Evolutionary conservation across 106 monocot species (phyloP), one percentile per base, ranked within the genome.

Genomic region (Vanilla planifolia): DNA sequence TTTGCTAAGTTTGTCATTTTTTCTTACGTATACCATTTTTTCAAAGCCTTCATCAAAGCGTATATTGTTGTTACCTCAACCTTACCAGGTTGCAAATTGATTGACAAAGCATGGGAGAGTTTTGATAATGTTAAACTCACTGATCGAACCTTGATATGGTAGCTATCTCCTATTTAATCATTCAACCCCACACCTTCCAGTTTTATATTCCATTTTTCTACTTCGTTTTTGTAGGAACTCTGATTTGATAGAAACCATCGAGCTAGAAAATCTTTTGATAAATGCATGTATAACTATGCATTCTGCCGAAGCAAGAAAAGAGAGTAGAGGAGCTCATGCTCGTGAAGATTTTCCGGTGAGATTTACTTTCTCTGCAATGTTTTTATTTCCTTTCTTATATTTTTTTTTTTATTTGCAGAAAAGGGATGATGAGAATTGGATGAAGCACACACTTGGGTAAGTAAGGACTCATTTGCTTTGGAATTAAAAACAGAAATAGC

Each of bases 241-340:
- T 62, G 96, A 98, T 59, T 75, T 98, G 57, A 87, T 91, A 33
- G 87, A 98, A 67, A 88, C 96, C 17, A 63, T 98, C 6, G 96
- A 98, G 59, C 67, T 92, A 32, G 96, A 98, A 76, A 98, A 98
- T 77, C 84, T 98, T 51, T 71, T 98, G 60, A 98, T 98, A 59
- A 98, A 98, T 88, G 96, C 91, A 30, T 74, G 69, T 40, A 79
- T 98, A 57, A 98, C 96, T 17, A 98, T 98, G 96, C 87, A 98
- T 39, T 98, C 96, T 51, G 96, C 96, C 42, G 96, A 98, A 51
- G 96, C 96, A 71, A 76, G 96, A 52, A 98, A 98, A 75, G 96
- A 98, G 64, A 98, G 96, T 58, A 80, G 96, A 88, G 96, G 96
- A 64, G 96, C 96, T 48, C 96, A 98, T 85, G 91, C 96, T 53